Conservation (phyloP, 1,139 yeast genomes). For the Barnettozyma hawaiiensis region DNA sequence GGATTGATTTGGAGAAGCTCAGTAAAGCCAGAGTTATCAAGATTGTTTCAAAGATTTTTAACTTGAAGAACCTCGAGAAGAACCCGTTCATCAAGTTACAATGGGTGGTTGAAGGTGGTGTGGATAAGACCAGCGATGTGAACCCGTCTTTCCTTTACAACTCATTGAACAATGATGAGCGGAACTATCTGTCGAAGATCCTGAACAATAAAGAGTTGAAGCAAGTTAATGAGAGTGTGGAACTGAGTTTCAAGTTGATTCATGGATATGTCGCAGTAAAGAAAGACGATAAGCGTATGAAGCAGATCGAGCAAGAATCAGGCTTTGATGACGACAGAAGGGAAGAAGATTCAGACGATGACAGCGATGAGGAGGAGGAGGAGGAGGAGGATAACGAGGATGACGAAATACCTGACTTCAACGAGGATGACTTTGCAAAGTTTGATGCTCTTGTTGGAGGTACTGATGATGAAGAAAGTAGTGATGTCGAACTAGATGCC, state of each 20-base stretch:
- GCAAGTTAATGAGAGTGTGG: conserved; percentile 42
- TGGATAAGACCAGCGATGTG: conserved; percentile 11
- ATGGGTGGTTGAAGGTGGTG: conserved; percentile 16
- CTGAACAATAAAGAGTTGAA: conserved; percentile 55
- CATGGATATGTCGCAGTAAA: conserved; percentile 53
- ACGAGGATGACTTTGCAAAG: conserved; percentile 32
- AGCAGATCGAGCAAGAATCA: conserved; percentile 18
- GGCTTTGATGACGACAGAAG: conserved; percentile 21
- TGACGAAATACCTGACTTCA: conserved; percentile 24
- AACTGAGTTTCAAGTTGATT: conserved; percentile 53
- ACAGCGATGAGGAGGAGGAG: conserved; percentile 15
- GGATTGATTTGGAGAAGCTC: conserved; percentile 16
- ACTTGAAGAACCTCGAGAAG: conserved; percentile 11
- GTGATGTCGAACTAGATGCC: conserved; percentile 30
- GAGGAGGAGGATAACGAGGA: conserved; percentile 22
- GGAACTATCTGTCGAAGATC: conserved; percentile 38
- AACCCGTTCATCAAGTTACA: conserved; percentile 16
- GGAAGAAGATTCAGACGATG: conserved; percentile 26
- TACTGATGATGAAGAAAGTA: conserved; percentile 51
- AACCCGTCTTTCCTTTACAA: conserved; percentile 23
- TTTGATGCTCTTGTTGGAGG: conserved; percentile 52
- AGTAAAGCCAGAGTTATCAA: conserved; percentile 20
- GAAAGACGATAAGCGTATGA: conserved; percentile 25
- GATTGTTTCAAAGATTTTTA: conserved; percentile 15
- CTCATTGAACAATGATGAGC: conserved; percentile 14